A percentile compares a stretch with the other conserved stretches of the same genome.
Evolutionary conservation across 257 asterid genomes (phyloP).

Genomic region (Gentiana dahurica): DNA sequence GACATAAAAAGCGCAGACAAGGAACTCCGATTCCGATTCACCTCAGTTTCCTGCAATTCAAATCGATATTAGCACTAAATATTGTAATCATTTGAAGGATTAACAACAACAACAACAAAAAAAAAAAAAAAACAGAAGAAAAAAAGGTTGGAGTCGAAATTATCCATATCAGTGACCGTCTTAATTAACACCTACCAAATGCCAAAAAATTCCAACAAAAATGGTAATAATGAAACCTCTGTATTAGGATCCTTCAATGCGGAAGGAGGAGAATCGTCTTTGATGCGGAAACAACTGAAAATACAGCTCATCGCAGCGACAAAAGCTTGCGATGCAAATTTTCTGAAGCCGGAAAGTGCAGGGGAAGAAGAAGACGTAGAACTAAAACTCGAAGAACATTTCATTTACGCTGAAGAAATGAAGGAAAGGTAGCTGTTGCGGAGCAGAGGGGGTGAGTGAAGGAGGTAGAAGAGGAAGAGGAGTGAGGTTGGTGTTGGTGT

Average conservation of each 20-base stretch:
- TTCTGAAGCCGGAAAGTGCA: conserved; percentile 5
- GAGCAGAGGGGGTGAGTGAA: neutral
- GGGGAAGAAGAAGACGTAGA: neutral
- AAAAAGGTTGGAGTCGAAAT: too few relatives aligned
- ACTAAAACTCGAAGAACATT: conserved; percentile 10
- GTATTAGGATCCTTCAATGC: conserved; percentile 3
- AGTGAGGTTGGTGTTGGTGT: neutral
- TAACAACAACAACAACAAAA: conserved; percentile 2
- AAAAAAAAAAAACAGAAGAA: neutral
- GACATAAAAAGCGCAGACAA: conserved; percentile 53
- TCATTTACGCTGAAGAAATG: neutral
- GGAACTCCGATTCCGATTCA: conserved; percentile 42
- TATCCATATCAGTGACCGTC: neutral
- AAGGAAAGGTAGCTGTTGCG: neutral
- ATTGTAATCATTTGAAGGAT: neutral
- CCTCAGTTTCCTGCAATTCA: conserved; percentile 40
- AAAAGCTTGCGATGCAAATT: conserved; percentile 2
- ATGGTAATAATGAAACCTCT: neutral
- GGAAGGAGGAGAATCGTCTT: conserved; percentile 16
- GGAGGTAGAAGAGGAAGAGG: neutral
- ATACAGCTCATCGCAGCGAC: conserved; percentile 57
- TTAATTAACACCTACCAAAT: neutral
- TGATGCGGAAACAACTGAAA: conserved; percentile 54
- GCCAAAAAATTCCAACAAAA: neutral
- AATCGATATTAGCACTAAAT: neutral